Evolutionary conservation across 495 filamentous ascomycete species (phyloP), one percentile per base, ranked within the genome.

Genomic region (Tuber calosporum): DNA sequence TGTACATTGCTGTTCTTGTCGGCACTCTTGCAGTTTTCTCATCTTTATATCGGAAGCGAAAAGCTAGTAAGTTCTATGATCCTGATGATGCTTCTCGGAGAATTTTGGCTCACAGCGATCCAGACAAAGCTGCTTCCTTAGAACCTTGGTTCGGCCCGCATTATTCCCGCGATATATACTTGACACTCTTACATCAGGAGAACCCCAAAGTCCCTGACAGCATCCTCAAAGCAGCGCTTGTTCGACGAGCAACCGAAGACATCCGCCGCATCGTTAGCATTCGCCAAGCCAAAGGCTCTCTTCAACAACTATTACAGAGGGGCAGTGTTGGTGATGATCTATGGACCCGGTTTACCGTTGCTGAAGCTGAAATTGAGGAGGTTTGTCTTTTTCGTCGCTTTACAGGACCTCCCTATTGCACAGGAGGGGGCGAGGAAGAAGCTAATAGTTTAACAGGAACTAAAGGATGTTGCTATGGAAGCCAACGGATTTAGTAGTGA

Each of bases 291-390:
- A 99, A 98, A 84, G 90, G 90, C 70, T 91, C 95, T 11, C 86
- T 96, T 80, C 89, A 90, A 75, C 88, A 88, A 69, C 84, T 99
- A 62, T 83, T 98, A 69, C 92, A 96, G 83, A 86, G 92, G 66
- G 96, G 96, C 1, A 94, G 91, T 82, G 93, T 99, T 1, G 94
- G 96, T 11, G 96, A 99, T 83, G 95, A 99, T 82, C 82, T 98
- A 62, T 97, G 93, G 91, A 95, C 97, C 84, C 86, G 95, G 53
- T 96, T 97, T 82, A 81, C 88, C 79, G 85, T 91, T 58, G 95
- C 94, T 38, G 95, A 99, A 87, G 94, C 94, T 86, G 95, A 98
- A 85, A 96, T 97, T 85, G 93, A 99, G 83, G 94, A 93, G 74
- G 80, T 79, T 66, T 40, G 78, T 74, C 43, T 26, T 72, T 72